These are phyloP conservation scores for Eurotiales sp. DNA, from an alignment of 2,329 filamentous ascomycete species.

Conservation along the genomic window DNA sequence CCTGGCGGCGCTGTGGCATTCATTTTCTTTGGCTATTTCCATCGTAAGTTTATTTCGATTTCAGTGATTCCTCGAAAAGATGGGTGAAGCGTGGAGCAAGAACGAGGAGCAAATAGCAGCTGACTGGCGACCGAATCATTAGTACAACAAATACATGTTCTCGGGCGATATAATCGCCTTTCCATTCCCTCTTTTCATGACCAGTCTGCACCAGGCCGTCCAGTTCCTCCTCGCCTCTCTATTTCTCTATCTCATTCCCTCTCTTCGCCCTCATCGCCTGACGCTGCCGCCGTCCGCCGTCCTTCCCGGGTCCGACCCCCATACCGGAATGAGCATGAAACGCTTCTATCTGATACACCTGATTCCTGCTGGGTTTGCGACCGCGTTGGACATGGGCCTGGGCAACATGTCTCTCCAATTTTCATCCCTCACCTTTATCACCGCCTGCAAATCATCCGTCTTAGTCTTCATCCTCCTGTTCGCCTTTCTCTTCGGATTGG, in stretches of 20 bases:
- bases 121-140: constrained; percentile 5
- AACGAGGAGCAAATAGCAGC: not conserved
- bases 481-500: constrained; percentile 88
- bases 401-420: constrained; percentile 95
- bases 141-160: constrained; percentile 99
- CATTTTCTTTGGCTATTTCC: constrained; percentile 90
- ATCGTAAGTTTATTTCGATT: constrained; percentile 57
- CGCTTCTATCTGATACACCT: constrained; percentile 84
- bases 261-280: constrained; percentile 63
- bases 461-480: constrained; percentile 93
- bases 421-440: constrained; percentile 95
- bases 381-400: constrained; percentile 89
- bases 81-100: too few species aligned
- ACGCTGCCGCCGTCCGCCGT: constrained; percentile 37
- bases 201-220: constrained; percentile 90
- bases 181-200: constrained; percentile 91
- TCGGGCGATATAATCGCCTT: constrained; percentile 80
- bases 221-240: constrained; percentile 77
- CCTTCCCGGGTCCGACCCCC: constrained; percentile 48
- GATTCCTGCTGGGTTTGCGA: constrained; percentile 85
- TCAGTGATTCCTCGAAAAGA: too few species aligned
- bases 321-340: constrained; percentile 56
- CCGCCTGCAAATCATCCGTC: constrained; percentile 98
- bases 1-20: constrained; percentile 81
- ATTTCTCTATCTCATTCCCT: constrained; percentile 78